Percentiles rank a stretch among this genome's conserved stretches.
phyloP scores from a whole-genome alignment of 768 basidiomycete species.

The Podaxis sp. region DNA sequence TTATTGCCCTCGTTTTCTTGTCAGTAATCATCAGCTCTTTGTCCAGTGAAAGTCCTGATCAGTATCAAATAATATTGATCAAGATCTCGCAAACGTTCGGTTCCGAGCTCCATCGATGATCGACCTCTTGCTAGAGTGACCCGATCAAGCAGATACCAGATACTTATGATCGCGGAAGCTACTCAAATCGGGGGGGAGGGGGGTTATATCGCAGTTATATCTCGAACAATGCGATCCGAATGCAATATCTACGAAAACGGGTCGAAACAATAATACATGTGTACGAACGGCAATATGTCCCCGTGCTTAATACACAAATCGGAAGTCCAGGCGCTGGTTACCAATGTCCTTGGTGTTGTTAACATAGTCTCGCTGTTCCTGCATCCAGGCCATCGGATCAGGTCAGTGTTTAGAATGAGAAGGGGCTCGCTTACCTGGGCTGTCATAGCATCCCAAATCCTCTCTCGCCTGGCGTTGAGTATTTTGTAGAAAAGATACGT shows the following conservation, averaged over 20 bases:
- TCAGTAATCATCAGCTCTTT: too few relatives aligned
- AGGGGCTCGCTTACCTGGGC: slow-evolving; percentile 30
- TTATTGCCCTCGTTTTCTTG: too few relatives aligned
- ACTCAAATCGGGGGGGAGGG: too few relatives aligned
- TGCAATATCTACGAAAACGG: background rate
- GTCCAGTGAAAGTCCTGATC: too few relatives aligned
- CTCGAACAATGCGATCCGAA: background rate
- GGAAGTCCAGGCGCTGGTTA: slow-evolving; percentile 56
- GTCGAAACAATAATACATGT: background rate
- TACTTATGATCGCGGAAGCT: too few relatives aligned
- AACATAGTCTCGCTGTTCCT: slow-evolving; percentile 57
- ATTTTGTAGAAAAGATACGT: slow-evolving; percentile 53
- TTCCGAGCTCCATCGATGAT: too few relatives aligned
- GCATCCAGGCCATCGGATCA: background rate
- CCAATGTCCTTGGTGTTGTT: slow-evolving; percentile 59
- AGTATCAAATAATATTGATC: too few relatives aligned
- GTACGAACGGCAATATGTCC: background rate
- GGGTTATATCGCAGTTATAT: too few relatives aligned
- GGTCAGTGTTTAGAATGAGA: background rate
- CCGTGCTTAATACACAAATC: slow-evolving; percentile 47
- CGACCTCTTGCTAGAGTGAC: too few relatives aligned
- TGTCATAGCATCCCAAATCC: slow-evolving; percentile 47
- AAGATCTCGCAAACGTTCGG: too few relatives aligned
- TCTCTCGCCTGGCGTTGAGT: slow-evolving; percentile 44
- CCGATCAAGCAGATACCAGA: too few relatives aligned